Conservation (phyloP, 1,139 yeast genomes). For the Protomyces pachydermus region DNA sequence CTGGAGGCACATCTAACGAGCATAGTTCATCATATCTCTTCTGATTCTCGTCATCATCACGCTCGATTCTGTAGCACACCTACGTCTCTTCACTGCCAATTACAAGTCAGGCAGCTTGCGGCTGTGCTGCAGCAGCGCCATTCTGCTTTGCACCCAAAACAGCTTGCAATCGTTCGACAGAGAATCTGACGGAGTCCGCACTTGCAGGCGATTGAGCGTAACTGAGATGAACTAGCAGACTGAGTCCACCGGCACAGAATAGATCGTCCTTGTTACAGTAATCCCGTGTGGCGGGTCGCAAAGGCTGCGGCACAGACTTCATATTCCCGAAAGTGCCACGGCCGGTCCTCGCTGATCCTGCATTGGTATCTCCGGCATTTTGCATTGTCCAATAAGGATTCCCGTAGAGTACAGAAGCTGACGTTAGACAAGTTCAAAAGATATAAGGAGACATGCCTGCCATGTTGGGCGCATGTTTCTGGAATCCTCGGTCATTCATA, state of each 20-base stretch:
- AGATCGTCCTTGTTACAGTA: neutral
- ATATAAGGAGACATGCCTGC: neutral
- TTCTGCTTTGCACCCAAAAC: neutral
- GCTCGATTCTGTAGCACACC: no score
- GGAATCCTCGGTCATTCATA: neutral
- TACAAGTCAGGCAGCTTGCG: no score
- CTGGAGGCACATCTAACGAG: no score
- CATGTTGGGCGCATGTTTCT: neutral
- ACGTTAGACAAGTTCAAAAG: neutral
- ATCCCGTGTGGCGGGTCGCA: neutral
- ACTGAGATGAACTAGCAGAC: neutral
- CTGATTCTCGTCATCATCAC: no score
- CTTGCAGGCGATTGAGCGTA: neutral
- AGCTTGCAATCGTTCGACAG: neutral
- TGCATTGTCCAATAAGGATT: neutral
- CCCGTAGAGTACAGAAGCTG: neutral
- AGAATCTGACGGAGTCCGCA: neutral
- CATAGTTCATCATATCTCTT: no score
- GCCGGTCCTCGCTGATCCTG: neutral
- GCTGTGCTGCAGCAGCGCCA: neutral
- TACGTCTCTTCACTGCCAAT: no score
- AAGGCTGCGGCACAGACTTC: neutral
- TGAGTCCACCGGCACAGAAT: neutral
- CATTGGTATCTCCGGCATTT: neutral
- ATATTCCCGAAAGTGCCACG: neutral